Evolutionary conservation across 2,329 filamentous ascomycete genomes (phyloP), one percentile per base, ranked within the genome.

Genomic region (Penicillium sp.): DNA sequence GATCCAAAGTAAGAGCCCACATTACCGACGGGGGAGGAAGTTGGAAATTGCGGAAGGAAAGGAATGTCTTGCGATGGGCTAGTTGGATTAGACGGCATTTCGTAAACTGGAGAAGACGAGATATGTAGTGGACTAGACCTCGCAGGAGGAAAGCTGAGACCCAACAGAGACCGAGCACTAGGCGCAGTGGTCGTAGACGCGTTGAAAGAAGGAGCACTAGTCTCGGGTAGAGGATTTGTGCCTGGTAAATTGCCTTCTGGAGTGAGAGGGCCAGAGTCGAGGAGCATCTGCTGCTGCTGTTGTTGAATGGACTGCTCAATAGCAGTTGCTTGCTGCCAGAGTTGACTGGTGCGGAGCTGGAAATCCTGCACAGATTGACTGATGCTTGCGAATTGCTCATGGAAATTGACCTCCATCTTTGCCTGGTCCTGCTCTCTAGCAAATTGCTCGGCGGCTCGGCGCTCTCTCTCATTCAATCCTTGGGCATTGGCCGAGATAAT

Each of bases 241-340:
- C 81, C 81, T 23, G 82, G 81, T 13, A 85, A 70, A 30, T 79
- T 77, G 27, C 81, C 81, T 70, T 86, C 84, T n/a, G 84, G 84
- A n/a, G 83, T 85, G 44, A 78, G 64, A 32, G 75, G 74, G n/a
- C 73, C 76, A 47, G 70, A 70, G 40, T 73, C 75, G 60, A 73
- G 61, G 49, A 74, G 71, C 65, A 74, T 72, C 51, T 73, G 75
- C 53, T 76, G 74, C 42, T 78, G 74, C 52, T 78, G 76, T 52
- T 78, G 72, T 43, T 76, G 73, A 46, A 75, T 74, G 16, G 72
- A 70, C 56, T 77, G 72, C 57, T 78, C 75, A 35, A 78, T 70
- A 38, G 69, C 64, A 38, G 71, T 67, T 39, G 70, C 72, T 64
- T 78, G 75, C 57, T 75, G 72, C 73, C 73, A 76, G 30, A 75